phyloP scores from a whole-genome alignment of 305 asterid species.

The Plantago rigida region DNA sequence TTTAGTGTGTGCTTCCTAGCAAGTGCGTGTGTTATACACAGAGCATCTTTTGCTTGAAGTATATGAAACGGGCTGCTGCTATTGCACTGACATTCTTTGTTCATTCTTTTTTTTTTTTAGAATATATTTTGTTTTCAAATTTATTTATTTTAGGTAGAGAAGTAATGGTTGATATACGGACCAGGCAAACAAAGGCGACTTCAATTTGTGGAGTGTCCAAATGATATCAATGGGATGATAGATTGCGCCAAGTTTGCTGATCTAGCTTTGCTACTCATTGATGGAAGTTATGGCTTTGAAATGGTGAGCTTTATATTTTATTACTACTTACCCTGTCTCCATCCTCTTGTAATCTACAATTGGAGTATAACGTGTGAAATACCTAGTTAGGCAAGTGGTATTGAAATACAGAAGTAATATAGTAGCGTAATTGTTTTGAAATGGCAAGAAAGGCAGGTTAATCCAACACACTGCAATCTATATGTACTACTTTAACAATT shows the following conservation, averaged over 20 bases:
- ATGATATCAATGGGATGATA: slow-evolving; percentile 97
- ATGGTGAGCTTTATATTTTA: slow-evolving; percentile 48
- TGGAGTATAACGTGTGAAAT: too few relatives aligned
- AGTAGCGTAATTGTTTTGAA: neutral
- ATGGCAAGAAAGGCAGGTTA: too few relatives aligned
- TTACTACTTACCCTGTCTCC: slow-evolving; percentile 5
- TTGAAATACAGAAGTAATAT: neutral
- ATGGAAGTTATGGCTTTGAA: slow-evolving; percentile 98
- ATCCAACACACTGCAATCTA: too few relatives aligned
- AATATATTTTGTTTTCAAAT: neutral
- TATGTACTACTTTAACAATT: neutral
- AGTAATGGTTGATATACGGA: slow-evolving; percentile 13
- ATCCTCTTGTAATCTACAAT: neutral
- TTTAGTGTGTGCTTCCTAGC: too few relatives aligned
- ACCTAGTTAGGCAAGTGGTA: neutral
- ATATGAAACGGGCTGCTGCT: too few relatives aligned
- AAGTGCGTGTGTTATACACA: too few relatives aligned
- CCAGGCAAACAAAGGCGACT: slow-evolving; percentile 82
- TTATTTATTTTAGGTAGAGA: neutral
- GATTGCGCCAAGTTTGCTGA: slow-evolving; percentile 94
- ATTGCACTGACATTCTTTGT: too few relatives aligned
- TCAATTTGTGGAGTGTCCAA: slow-evolving; percentile 96
- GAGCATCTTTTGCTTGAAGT: too few relatives aligned
- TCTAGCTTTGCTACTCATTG: slow-evolving; percentile 87
- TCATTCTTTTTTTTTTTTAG: too few relatives aligned